Conservation (phyloP, 1,139 yeast genomes). For the Lodderomyces oxycetoniae region DNA sequence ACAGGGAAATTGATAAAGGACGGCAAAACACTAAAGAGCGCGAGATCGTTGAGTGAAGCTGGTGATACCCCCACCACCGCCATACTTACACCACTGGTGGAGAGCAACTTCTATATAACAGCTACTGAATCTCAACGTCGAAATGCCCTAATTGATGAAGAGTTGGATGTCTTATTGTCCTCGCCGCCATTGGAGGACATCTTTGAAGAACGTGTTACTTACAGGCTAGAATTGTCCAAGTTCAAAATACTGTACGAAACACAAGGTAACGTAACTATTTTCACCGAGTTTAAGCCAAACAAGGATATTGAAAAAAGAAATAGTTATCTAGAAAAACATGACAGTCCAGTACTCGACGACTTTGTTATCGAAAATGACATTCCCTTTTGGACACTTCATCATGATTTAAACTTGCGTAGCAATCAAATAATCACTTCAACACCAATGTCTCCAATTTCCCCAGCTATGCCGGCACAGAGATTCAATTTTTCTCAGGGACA, state of each 20-base stretch:
- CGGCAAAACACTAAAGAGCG: constrained; percentile 6
- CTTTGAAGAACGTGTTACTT: constrained; percentile 7
- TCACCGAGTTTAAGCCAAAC: no score
- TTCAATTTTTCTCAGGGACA: constrained; percentile 23
- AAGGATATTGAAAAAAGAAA: no score
- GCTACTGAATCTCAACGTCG: constrained; percentile 16
- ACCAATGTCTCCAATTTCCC: constrained; percentile 14
- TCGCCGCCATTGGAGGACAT: constrained; percentile 24
- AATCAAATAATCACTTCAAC: constrained; percentile 11
- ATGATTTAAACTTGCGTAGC: constrained; percentile 13
- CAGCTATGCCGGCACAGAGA: constrained; percentile 8
- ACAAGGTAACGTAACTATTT: no score
- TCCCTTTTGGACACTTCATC: constrained; percentile 14
- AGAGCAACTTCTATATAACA: constrained; percentile 15
- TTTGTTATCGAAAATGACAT: no score
- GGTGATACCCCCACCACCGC: constrained; percentile 16
- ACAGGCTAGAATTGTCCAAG: constrained; percentile 12
- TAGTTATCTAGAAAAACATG: no score
- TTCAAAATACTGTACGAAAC: constrained; percentile 3
- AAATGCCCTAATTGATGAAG: constrained; percentile 24
- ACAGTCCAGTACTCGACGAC: no score
- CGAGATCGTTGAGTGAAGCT: constrained; percentile 17
- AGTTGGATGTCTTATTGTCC: constrained; percentile 23
- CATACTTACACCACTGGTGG: constrained; percentile 24
- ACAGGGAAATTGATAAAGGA: constrained; percentile 14